Base-by-base conservation (phyloP, 495 filamentous ascomycete genomes). In the Xylaria cubensis region DNA sequence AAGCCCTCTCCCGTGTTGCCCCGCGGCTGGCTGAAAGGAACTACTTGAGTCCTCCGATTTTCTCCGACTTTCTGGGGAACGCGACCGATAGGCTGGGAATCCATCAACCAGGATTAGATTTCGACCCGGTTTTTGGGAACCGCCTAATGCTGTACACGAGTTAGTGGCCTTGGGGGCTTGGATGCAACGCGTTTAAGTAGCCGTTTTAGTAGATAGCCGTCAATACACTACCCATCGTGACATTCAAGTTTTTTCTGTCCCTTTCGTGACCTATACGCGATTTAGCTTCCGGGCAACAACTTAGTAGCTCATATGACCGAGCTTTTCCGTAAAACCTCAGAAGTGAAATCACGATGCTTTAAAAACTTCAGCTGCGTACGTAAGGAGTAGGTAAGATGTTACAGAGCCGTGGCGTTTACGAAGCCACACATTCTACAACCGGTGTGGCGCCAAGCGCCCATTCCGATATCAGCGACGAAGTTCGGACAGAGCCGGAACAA, bases 51-150 rank as follows among this genome's bases (percentile, higher is more conserved):
- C n/a, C 24, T 59, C 69, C 69, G 69, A 66, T 10, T 71, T 66
- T 59, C n/a, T 19, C 69, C 69, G 69, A 71, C 39, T 65, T 71
- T 66, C 69, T 65, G 69, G 69, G 69, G 69, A 71, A 71, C 36
- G 55, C 50, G 48, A 17, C 29, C 61, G 39, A 42, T 64, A 42
- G 61, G 61, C 61, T 64, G 61, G 36, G 61, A 17, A 29, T 46
- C 63, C 24, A n/a, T 32, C 3, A 19, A 24, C 50, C 12, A 56
- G 50, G 65, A 41, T 56, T 26, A 67, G 50, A 1, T 26, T 44
- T 34, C 65, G 65, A 67, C 65, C 65, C 65, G 65, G 65, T 56
- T 56, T 42, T 56, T 44, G 50, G 65, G 65, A 50, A 67, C 36
- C 29, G 34, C 21, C 19, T 21, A 21, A 42, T 24, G 59, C 59